These are phyloP conservation scores for Psidium friedrichsthalianum DNA, from an alignment of 345 rosid genomes.

Conservation along the genomic window DNA sequence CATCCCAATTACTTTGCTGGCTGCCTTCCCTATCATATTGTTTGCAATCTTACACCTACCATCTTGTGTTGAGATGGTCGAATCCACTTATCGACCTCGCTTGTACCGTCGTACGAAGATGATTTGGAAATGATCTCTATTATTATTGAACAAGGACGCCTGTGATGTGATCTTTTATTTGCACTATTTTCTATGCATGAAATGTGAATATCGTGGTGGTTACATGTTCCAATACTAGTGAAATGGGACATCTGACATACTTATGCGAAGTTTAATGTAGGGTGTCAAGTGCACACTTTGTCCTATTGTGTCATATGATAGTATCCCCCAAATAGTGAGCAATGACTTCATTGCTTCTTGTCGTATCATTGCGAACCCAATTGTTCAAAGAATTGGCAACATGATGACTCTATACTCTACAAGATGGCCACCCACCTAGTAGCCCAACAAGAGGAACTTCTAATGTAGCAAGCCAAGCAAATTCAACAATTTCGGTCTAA, in stretches of 20 bases:
- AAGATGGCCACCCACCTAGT: constrained; percentile 16
- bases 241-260: neutral
- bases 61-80: neutral
- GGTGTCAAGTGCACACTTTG: neutral
- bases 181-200: neutral
- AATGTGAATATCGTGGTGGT: neutral
- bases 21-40: neutral
- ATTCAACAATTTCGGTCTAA: neutral
- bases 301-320: no score
- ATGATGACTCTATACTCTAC: neutral
- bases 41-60: constrained; percentile 5
- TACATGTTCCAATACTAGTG: neutral
- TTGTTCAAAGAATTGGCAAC: no score
- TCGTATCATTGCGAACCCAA: no score
- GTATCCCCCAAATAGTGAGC: no score
- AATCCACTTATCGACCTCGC: neutral
- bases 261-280: neutral
- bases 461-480: neutral
- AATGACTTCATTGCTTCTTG: no score
- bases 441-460: constrained; percentile 7
- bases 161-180: neutral
- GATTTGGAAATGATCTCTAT: neutral
- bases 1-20: neutral
- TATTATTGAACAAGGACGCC: neutral
- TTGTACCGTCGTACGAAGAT: neutral